Conservation (phyloP, 192 early-diverging fungal species). For the Gigaspora rosea region DNA sequence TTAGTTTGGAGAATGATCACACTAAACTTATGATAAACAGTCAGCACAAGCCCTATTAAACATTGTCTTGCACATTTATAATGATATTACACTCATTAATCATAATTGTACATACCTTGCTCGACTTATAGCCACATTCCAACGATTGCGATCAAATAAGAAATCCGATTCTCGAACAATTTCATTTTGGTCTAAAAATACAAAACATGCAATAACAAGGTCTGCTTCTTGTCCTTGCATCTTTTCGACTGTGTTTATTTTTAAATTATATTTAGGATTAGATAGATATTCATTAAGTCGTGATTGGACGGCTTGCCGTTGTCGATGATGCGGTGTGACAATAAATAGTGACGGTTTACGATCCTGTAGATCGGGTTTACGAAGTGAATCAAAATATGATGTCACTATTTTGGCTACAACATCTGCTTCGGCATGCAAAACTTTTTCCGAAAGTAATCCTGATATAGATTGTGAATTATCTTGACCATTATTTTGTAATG, state of each 20-base stretch:
- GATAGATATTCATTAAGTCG: slow-evolving; percentile 4
- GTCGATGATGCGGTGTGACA: slow-evolving; percentile 53
- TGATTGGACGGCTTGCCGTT: slow-evolving; percentile 41
- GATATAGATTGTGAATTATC: neutral
- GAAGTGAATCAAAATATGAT: slow-evolving; percentile 35
- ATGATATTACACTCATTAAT: too few relatives aligned
- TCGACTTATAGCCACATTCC: slow-evolving; percentile 50
- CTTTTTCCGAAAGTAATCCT: slow-evolving; percentile 11
- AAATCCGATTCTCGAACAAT: slow-evolving; percentile 38
- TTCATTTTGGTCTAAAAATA: slow-evolving; percentile 40
- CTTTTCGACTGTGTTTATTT: slow-evolving; percentile 55
- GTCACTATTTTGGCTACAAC: slow-evolving; percentile 43
- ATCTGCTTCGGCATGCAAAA: slow-evolving; percentile 39
- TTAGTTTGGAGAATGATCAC: too few relatives aligned
- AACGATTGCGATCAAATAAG: slow-evolving; percentile 48
- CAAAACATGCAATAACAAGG: slow-evolving; percentile 63
- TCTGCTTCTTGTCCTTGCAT: slow-evolving; percentile 62
- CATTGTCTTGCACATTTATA: too few relatives aligned
- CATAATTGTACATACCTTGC: slow-evolving; percentile 19
- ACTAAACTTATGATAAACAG: too few relatives aligned
- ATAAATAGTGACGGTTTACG: slow-evolving; percentile 36
- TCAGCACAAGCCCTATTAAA: too few relatives aligned
- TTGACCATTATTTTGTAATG: slow-evolving; percentile 22
- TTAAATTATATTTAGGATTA: slow-evolving; percentile 34
- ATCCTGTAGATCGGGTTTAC: slow-evolving; percentile 20